These are phyloP conservation scores for Rhytidiadelphus loreus DNA, from an alignment of 225 moss, liverwort and hornwort species.

Conservation along the genomic window DNA sequence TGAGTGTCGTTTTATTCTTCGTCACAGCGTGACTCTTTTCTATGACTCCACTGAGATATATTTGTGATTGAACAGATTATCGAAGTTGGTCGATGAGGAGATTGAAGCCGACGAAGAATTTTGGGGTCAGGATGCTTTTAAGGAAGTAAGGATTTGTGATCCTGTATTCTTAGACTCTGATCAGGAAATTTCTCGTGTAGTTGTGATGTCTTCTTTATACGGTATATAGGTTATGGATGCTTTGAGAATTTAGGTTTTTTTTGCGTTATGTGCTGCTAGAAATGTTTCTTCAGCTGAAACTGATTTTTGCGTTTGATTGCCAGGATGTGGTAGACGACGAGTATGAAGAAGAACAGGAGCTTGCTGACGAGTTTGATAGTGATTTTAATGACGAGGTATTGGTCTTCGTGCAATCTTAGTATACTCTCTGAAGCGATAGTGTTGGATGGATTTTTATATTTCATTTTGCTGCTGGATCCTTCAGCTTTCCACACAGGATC, in stretches of 20 bases:
- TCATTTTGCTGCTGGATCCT: background rate
- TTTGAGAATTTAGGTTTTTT: background rate
- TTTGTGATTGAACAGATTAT: conserved; percentile 40
- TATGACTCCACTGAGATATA: background rate
- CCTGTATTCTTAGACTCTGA: background rate
- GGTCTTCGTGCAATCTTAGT: background rate
- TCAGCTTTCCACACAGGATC: background rate
- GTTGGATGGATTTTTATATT: background rate
- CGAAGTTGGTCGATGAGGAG: conserved; percentile 76
- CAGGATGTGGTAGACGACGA: conserved; percentile 79
- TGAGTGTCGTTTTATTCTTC: background rate
- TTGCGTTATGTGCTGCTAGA: background rate
- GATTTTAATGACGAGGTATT: conserved; percentile 86
- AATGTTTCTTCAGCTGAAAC: background rate
- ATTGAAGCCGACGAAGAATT: conserved; percentile 94
- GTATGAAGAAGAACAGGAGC: conserved; percentile 77
- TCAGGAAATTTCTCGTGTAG: background rate
- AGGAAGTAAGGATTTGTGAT: conserved; percentile 39
- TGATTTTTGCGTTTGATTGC: background rate
- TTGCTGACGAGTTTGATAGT: conserved; percentile 86
- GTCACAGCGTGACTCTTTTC: background rate
- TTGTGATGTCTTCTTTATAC: background rate
- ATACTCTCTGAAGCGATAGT: background rate
- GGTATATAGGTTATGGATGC: background rate
- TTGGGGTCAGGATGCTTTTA: conserved; percentile 97